Conservation (phyloP, 2,329 filamentous ascomycete species). For the Helotiales sp. region DNA sequence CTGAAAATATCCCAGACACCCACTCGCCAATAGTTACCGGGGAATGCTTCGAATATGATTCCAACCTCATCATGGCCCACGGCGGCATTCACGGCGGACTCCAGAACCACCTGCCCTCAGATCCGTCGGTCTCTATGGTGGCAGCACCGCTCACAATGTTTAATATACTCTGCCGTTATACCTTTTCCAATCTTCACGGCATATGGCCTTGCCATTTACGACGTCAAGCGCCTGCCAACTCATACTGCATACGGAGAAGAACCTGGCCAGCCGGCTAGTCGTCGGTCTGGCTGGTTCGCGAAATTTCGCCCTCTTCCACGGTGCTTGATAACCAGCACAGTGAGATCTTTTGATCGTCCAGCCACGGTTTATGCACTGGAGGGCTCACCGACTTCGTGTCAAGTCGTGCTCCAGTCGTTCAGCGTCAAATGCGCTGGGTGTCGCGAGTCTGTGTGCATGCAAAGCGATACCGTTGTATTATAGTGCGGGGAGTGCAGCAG, state of each 20-base stretch:
- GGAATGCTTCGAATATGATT: no score
- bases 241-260: conserved; percentile 68
- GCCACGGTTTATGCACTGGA: conserved; percentile 37
- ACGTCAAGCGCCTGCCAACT: conserved; percentile 69
- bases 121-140: conserved; percentile 11
- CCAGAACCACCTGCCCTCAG: neutral
- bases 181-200: conserved; percentile 42
- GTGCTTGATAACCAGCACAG: conserved; percentile 14
- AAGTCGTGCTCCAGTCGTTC: conserved; percentile 38
- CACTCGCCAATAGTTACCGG: no score
- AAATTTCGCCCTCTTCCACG: conserved; percentile 25
- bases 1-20: neutral
- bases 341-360: conserved; percentile 28
- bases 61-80: no score
- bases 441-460: conserved; percentile 26
- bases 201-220: conserved; percentile 51
- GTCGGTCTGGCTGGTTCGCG: conserved; percentile 31
- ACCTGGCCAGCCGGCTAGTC: conserved; percentile 34
- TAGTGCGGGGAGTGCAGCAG: conserved; percentile 33
- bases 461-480: conserved; percentile 30
- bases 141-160: conserved; percentile 26
- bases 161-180: conserved; percentile 35
- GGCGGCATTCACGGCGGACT: no score
- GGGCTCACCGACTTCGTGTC: conserved; percentile 40
- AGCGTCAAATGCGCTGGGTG: conserved; percentile 28